phyloP scores from a whole-genome alignment of 2,329 filamentous ascomycete genomes.

The Penicillium hordei region DNA sequence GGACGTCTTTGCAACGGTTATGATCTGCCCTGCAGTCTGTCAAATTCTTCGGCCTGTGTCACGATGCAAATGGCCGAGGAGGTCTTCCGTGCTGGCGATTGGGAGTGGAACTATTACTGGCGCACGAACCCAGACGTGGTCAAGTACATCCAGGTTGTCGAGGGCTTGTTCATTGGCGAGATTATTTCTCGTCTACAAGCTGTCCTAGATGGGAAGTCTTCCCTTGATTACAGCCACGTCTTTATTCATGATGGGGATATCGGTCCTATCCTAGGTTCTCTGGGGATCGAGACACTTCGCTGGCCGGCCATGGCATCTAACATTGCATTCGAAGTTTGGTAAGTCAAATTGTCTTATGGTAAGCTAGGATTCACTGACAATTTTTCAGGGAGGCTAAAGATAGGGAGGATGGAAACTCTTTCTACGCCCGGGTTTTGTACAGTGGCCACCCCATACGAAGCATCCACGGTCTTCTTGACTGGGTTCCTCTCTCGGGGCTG shows the following conservation, averaged over 20 bases:
- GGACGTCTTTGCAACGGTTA: slow-evolving; percentile 44
- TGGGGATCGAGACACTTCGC: slow-evolving; percentile 39
- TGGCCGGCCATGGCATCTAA: slow-evolving; percentile 45
- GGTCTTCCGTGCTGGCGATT: slow-evolving; percentile 43
- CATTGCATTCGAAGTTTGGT: slow-evolving; percentile 43
- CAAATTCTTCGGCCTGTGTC: slow-evolving; percentile 33
- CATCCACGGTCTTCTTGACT: slow-evolving; percentile 33
- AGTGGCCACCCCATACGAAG: slow-evolving; percentile 33
- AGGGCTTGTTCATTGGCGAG: slow-evolving; percentile 42
- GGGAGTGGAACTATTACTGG: slow-evolving; percentile 47
- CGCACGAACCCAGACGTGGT: slow-evolving; percentile 34
- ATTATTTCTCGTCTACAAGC: slow-evolving; percentile 34
- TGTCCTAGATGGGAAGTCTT: slow-evolving; percentile 24
- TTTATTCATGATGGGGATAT: slow-evolving; percentile 44
- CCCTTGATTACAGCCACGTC: slow-evolving; percentile 35
- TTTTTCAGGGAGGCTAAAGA: slow-evolving; percentile 14
- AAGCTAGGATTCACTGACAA: background rate
- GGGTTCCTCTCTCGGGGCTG: slow-evolving; percentile 27
- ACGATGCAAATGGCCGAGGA: slow-evolving; percentile 34
- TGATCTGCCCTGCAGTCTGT: slow-evolving; percentile 33
- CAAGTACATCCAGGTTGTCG: slow-evolving; percentile 40
- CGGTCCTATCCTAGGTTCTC: slow-evolving; percentile 36
- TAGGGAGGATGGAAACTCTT: background rate
- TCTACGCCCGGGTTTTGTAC: slow-evolving; percentile 34
- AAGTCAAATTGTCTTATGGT: background rate